phyloP scores from a whole-genome alignment of 352 stramenopile genomes.

The Phytopythium delawarense region DNA sequence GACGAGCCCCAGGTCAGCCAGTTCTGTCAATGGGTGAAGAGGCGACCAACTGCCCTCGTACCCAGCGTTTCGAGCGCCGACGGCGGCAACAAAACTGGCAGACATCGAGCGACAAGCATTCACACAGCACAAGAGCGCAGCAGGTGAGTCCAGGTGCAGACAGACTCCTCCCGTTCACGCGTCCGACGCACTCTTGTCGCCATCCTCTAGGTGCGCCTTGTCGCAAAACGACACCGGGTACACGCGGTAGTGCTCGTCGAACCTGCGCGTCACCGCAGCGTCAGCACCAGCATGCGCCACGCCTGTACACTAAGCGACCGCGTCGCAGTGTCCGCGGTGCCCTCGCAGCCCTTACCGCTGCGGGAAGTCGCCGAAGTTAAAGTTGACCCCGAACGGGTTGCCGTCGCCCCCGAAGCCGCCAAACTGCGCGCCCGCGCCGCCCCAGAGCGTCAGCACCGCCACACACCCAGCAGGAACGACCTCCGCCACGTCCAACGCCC shows the following conservation, averaged over 20 bases:
- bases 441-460: not conserved
- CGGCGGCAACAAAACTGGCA: constrained; percentile 91
- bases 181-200: constrained; percentile 67
- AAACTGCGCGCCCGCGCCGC: constrained; percentile 36
- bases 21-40: not conserved
- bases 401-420: constrained; percentile 62
- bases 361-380: constrained; percentile 73
- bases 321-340: too few species aligned
- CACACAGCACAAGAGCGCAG: not conserved
- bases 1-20: constrained; percentile 12
- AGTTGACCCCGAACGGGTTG: constrained; percentile 82
- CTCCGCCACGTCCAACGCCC: not conserved
- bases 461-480: not conserved
- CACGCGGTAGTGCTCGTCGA: constrained; percentile 85
- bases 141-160: not conserved
- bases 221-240: constrained; percentile 87
- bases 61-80: constrained; percentile 97
- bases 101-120: not conserved
- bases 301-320: too few species aligned
- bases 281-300: not conserved
- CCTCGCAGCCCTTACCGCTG: constrained; percentile 31
- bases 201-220: constrained; percentile 85
- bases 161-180: not conserved
- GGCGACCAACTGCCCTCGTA: constrained; percentile 14
- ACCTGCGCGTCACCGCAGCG: constrained; percentile 26